Base-by-base conservation (phyloP, 768 basidiomycete genomes). In the Phaffia tasmanica region DNA sequence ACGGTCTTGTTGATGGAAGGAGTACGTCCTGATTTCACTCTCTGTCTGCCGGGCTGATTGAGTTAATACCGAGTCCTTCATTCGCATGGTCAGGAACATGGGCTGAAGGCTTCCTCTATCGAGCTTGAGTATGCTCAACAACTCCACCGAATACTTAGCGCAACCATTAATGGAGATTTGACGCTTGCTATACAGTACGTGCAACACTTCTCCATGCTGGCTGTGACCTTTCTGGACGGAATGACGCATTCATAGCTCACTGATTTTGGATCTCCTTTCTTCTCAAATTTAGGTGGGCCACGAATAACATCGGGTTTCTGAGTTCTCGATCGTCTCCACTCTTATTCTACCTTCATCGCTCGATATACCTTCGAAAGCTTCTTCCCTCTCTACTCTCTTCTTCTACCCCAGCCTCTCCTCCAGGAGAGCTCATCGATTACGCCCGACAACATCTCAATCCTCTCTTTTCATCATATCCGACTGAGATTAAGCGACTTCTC, bases 311-410 rank as follows among this genome's bases (percentile, higher is more conserved):
- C 32, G 63, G 72, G 3, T 92, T 88, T 73, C 80, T 95, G 16
- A 79, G 79, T 56, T 76, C 80, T 6, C 85, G 86, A 42, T 82
- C 83, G 11, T 94, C 92, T 0, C 81, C 88, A 0, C 81, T 99
- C 15, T 89, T 91, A 71, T 99, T 94, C 74, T 79, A 86, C 73
- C 82, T 98, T 30, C 89, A 97, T 72, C 87, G 89, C 30, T 91
- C 89, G 14, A 86, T 91, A 74, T 97, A 89, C 74, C 82, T 95
- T 63, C 35, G 11, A 42, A 84, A 85, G 3, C 79, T 94, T 14
- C 81, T 93, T 23, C 79, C 87, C 56, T 54, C 57, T 79, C 83
- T 35, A 27, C 8, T 51, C 19, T 27, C 21, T 53, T 49, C 53
- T 25, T 11, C 15, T 47, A 55, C 82, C 14, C 80, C 83, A 69